Conservation (phyloP, 108 stramenopile genomes). For the Fragilaria crotonensis region DNA sequence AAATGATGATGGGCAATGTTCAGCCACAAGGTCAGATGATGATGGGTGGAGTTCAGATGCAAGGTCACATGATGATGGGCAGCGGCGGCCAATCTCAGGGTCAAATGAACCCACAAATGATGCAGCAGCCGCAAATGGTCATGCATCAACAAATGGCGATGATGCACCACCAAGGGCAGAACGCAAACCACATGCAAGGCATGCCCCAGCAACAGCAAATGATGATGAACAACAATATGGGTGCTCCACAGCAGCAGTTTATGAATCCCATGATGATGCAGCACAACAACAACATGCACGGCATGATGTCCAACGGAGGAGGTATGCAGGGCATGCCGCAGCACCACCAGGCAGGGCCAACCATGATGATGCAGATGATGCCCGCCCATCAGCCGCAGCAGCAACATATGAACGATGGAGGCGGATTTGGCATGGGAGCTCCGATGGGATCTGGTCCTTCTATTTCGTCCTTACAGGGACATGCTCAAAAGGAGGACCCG, state of each 20-base stretch:
- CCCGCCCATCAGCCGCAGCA: conserved; percentile 4
- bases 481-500: conserved; percentile 23
- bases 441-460: conserved; percentile 32
- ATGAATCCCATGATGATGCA: conserved; percentile 9
- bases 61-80: neutral
- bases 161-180: too few species aligned
- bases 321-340: conserved; percentile 18
- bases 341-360: neutral
- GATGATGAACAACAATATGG: conserved; percentile 12
- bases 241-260: conserved; percentile 2
- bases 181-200: too few species aligned
- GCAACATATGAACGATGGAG: neutral
- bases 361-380: conserved; percentile 16
- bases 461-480: neutral
- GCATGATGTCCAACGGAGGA: conserved; percentile 13
- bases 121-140: neutral
- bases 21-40: conserved; percentile 27
- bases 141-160: neutral
- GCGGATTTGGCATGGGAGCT: conserved; percentile 32
- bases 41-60: conserved; percentile 3
- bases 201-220: conserved; percentile 1
- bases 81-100: neutral
- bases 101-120: neutral
- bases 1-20: conserved; percentile 24
- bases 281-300: conserved; percentile 7